Conservation (phyloP, 495 filamentous ascomycete genomes). For the Peziza echinospora region DNA sequence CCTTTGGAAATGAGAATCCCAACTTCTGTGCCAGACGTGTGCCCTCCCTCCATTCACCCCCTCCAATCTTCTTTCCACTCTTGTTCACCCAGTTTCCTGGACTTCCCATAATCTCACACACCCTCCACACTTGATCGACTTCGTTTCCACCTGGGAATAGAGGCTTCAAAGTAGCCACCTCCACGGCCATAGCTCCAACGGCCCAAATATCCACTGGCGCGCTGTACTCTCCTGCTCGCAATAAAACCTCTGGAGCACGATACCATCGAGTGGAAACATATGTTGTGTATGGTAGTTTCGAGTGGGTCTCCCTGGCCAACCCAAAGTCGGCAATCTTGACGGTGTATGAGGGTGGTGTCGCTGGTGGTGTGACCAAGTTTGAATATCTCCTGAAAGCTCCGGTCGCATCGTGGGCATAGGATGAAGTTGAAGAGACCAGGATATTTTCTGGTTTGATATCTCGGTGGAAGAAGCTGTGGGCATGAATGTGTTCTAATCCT, state of each 20-base stretch:
- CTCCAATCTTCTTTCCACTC: slow-evolving; percentile 63
- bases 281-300: slow-evolving; percentile 87
- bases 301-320: slow-evolving; percentile 90
- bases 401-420: slow-evolving; percentile 44
- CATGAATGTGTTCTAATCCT: slow-evolving; percentile 90
- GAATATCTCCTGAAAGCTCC: slow-evolving; percentile 81
- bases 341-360: slow-evolving; percentile 77
- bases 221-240: slow-evolving; percentile 91
- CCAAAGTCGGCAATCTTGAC: slow-evolving; percentile 99
- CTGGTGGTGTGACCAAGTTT: slow-evolving; percentile 77
- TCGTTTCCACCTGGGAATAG: slow-evolving; percentile 96
- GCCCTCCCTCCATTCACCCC: slow-evolving; percentile 95
- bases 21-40: slow-evolving; percentile 81
- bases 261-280: slow-evolving; percentile 99
- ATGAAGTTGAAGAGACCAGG: slow-evolving; percentile 76
- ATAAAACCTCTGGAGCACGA: slow-evolving; percentile 81
- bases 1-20: slow-evolving; percentile 92
- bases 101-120: slow-evolving; percentile 99
- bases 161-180: slow-evolving; percentile 92
- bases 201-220: slow-evolving; percentile 98
- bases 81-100: slow-evolving; percentile 96
- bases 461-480: slow-evolving; percentile 92
- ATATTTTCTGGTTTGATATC: slow-evolving; percentile 99
- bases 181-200: slow-evolving; percentile 97
- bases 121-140: slow-evolving; percentile 96